Percentiles rank a stretch among this genome's conserved stretches.
phyloP scores from a whole-genome alignment of 352 stramenopile species.

The Phytophthora syringae region DNA sequence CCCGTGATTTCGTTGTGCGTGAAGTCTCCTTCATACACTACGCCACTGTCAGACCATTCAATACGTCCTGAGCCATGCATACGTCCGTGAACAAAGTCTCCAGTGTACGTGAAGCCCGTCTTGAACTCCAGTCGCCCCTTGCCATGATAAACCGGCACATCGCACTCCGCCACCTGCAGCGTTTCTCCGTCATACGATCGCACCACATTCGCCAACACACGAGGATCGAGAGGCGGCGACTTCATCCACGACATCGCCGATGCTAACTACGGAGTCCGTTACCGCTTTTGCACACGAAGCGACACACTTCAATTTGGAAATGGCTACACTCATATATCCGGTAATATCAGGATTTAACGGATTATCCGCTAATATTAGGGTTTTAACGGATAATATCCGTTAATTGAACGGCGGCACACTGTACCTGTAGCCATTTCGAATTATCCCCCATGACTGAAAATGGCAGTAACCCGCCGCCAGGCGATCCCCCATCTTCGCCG shows the following conservation, averaged over 20 bases:
- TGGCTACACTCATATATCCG: conserved; percentile 21
- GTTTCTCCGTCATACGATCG: conserved; percentile 58
- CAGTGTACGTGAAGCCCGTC: conserved; percentile 73
- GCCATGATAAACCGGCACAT: conserved; percentile 66
- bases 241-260: conserved; percentile 8
- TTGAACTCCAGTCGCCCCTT: conserved; percentile 62
- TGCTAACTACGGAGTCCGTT: conserved; percentile 17
- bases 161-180: conserved; percentile 43
- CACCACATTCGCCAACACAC: conserved; percentile 64
- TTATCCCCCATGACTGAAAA: no score
- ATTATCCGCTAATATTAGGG: no score
- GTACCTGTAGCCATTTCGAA: background rate
- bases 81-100: conserved; percentile 63
- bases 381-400: no score
- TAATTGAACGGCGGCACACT: conserved; percentile 7
- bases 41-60: conserved; percentile 55
- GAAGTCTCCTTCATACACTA: conserved; percentile 77
- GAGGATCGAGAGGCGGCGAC: conserved; percentile 55
- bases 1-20: conserved; percentile 77
- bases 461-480: conserved; percentile 11
- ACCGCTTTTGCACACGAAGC: conserved; percentile 23
- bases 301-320: conserved; percentile 25
- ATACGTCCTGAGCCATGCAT: conserved; percentile 82
- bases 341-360: no score
- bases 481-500: conserved; percentile 13